These are phyloP conservation scores for Medicago lupulina DNA, from an alignment of 306 rosid genomes.

Conservation along the genomic window DNA sequence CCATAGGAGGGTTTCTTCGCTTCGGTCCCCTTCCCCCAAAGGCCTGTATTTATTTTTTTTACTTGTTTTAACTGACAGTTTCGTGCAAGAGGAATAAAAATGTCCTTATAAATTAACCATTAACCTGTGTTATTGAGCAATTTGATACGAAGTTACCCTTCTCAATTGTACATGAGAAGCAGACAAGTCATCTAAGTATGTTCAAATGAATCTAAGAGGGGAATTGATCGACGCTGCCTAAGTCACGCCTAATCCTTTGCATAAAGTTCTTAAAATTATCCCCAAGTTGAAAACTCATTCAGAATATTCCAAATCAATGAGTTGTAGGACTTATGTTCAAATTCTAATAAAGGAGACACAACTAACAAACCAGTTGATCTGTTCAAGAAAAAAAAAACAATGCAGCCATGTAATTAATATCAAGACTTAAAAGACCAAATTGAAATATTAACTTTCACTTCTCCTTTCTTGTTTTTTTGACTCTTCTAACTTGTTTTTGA, in stretches of 20 bases:
- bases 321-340: no score
- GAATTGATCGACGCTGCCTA: no score
- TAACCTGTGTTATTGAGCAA: not conserved
- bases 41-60: not conserved
- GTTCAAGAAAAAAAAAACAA: no score
- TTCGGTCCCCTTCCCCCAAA: not conserved
- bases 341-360: no score
- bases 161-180: not conserved
- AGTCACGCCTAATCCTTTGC: no score
- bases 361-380: no score
- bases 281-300: not conserved
- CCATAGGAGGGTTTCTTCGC: conserved; percentile 11
- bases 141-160: not conserved
- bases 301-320: not conserved
- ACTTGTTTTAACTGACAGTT: not conserved
- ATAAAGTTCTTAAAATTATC: no score
- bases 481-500: no score
- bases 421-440: not conserved
- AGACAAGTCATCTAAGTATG: no score
- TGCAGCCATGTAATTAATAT: not conserved
- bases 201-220: no score
- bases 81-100: not conserved
- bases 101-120: not conserved
- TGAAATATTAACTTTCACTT: not conserved
- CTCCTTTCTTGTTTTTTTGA: no score